A percentile compares a stretch with the other conserved stretches of the same genome.
Evolutionary conservation across 2,329 filamentous ascomycete genomes (phyloP).

Genomic region (Pestalotiopsis sp.): DNA sequence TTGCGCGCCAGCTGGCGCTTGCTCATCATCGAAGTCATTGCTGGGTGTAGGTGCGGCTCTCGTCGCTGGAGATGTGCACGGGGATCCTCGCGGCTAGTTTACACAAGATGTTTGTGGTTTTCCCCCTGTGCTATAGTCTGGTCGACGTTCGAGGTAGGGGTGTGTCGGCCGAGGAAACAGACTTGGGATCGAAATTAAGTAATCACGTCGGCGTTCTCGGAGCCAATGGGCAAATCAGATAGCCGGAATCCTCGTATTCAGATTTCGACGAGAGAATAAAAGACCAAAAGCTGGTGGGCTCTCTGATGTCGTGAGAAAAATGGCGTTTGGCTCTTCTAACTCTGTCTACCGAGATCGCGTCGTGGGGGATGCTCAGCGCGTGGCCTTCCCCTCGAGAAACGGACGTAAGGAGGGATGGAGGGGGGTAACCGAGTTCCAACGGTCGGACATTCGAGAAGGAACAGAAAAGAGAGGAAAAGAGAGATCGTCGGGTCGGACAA

Average conservation of each 20-base stretch:
- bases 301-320: not conserved
- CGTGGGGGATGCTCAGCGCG: not conserved
- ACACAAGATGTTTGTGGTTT: not conserved
- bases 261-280: not conserved
- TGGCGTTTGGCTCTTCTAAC: not conserved
- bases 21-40: slow-evolving; percentile 76
- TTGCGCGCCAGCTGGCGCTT: slow-evolving; percentile 99
- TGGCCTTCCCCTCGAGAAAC: not conserved
- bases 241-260: not conserved
- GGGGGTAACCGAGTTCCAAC: not conserved
- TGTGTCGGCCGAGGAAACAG: not conserved
- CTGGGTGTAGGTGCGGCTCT: not conserved
- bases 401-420: not conserved
- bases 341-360: slow-evolving; percentile 3
- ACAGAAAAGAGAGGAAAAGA: not conserved
- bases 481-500: not conserved
- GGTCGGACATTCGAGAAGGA: not conserved
- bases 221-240: not conserved
- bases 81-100: not conserved
- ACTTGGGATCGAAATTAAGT: not conserved
- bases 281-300: not conserved
- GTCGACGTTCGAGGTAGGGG: not conserved
- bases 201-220: slow-evolving; percentile 2
- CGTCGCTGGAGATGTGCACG: not conserved
- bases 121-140: not conserved